Conservation (phyloP, 176 grass and related monocot species). For the Alloteropsis semialata region DNA sequence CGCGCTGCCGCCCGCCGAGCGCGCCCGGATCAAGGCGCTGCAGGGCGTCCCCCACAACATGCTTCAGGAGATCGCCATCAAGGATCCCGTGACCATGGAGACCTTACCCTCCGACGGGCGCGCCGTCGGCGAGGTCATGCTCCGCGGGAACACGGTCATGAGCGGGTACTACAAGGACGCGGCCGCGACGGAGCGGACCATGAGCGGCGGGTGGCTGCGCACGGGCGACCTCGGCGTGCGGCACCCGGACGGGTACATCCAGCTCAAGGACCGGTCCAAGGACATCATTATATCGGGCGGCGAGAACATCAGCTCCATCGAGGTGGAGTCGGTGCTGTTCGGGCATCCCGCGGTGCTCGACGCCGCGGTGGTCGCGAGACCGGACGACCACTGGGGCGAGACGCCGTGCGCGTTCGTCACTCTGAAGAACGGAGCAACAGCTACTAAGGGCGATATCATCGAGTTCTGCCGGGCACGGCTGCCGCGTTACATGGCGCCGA, state of each 20-base stretch:
- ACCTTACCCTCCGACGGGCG: slow-evolving; percentile 50
- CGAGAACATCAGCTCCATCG: slow-evolving; percentile 65
- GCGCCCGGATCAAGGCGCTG: slow-evolving; percentile 42
- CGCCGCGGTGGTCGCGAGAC: slow-evolving; percentile 49
- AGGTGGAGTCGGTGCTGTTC: slow-evolving; percentile 55
- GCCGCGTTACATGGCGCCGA: slow-evolving; percentile 55
- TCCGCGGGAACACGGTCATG: slow-evolving; percentile 66
- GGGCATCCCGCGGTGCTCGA: slow-evolving; percentile 48
- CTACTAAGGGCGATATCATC: slow-evolving; percentile 18
- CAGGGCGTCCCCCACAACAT: slow-evolving; percentile 49
- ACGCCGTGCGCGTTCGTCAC: slow-evolving; percentile 55
- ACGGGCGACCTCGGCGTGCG: slow-evolving; percentile 56
- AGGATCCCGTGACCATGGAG: slow-evolving; percentile 56
- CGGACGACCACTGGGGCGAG: slow-evolving; percentile 48
- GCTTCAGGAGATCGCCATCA: slow-evolving; percentile 47
- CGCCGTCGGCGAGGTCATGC: slow-evolving; percentile 66
- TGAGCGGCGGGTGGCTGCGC: slow-evolving; percentile 55
- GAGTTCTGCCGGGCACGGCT: slow-evolving; percentile 41
- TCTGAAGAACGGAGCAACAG: slow-evolving; percentile 37
- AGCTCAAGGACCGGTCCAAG: slow-evolving; percentile 61
- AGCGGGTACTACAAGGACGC: slow-evolving; percentile 61
- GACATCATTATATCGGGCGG: slow-evolving; percentile 58
- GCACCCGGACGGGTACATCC: slow-evolving; percentile 58
- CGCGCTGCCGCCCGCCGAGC: slow-evolving; percentile 37
- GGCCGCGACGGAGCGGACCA: slow-evolving; percentile 29